Evolutionary conservation across 1,284 basidiomycete species (phyloP).

Genomic region (Microstroma glucosiphilum): DNA sequence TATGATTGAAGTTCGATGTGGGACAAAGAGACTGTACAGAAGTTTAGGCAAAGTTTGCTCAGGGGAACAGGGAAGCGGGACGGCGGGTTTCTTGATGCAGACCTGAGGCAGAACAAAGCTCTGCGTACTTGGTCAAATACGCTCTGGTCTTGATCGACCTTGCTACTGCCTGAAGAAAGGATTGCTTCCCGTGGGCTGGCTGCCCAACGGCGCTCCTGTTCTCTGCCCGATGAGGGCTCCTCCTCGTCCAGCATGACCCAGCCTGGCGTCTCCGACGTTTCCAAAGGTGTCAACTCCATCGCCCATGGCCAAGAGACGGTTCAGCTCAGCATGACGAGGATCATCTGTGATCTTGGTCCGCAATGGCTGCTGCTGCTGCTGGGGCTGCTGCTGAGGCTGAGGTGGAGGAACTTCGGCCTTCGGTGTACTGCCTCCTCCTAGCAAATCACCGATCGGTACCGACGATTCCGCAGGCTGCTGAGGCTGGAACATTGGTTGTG

Average conservation of each 20-base stretch:
- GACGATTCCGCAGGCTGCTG: slow-evolving; percentile 33
- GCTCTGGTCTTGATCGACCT: no score
- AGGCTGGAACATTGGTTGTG: slow-evolving; percentile 13
- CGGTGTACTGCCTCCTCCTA: slow-evolving; percentile 17
- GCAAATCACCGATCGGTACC: slow-evolving; percentile 37
- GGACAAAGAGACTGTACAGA: no score
- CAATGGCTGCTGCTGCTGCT: slow-evolving; percentile 17
- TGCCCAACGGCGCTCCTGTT: slow-evolving; percentile 12
- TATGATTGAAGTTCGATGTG: no score
- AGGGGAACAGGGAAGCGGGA: no score
- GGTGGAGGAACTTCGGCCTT: background rate
- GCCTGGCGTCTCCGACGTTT: slow-evolving; percentile 47
- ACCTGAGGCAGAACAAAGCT: background rate
- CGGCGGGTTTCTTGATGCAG: no score
- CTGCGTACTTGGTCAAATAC: no score
- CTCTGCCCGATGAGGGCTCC: slow-evolving; percentile 17
- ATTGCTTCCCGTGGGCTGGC: slow-evolving; percentile 23
- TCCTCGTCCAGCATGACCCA: slow-evolving; percentile 32
- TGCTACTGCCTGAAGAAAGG: slow-evolving; percentile 30
- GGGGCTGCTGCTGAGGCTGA: slow-evolving; percentile 15
- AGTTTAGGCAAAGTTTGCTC: no score
- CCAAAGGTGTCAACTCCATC: slow-evolving; percentile 50
- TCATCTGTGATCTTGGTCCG: slow-evolving; percentile 20
- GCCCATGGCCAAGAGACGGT: slow-evolving; percentile 43
- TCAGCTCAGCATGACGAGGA: slow-evolving; percentile 34